These are phyloP conservation scores for Boletus subcaerulescens DNA, from an alignment of 768 basidiomycete species.

Conservation along the genomic window DNA sequence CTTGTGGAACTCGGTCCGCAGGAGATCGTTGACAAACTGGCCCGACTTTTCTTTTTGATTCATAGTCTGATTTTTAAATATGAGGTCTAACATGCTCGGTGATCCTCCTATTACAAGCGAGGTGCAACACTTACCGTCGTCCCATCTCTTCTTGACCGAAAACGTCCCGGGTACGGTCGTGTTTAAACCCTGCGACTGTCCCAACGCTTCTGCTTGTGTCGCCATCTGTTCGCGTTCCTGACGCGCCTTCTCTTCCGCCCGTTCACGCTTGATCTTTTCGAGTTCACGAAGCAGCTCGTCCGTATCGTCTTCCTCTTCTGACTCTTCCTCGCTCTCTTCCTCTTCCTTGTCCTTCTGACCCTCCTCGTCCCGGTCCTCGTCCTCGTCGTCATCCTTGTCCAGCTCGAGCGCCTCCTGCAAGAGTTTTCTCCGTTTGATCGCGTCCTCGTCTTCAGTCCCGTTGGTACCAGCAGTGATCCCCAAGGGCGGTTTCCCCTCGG, in stretches of 20 bases:
- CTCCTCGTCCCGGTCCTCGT: conserved; percentile 43
- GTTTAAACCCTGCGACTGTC: conserved; percentile 68
- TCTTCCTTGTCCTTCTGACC: conserved; percentile 35
- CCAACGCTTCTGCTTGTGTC: conserved; percentile 61
- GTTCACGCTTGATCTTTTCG: conserved; percentile 97
- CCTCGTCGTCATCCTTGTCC: conserved; percentile 85
- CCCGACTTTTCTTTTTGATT: conserved; percentile 59
- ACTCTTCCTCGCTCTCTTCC: conserved; percentile 51
- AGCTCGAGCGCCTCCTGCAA: conserved; percentile 83
- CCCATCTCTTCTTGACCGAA: conserved; percentile 91
- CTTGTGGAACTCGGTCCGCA: conserved; percentile 94
- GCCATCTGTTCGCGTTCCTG: conserved; percentile 75
- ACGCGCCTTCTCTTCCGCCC: conserved; percentile 88
- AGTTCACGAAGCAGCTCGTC: conserved; percentile 92
- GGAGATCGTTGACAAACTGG: conserved; percentile 92
- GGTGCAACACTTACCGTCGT: conserved; percentile 64
- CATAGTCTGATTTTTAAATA: conserved; percentile 98
- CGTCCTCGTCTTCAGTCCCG: conserved; percentile 55
- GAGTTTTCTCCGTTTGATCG: conserved; percentile 81
- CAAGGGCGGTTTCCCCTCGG: conserved; percentile 57
- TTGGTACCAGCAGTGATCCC: conserved; percentile 28
- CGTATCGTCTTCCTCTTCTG: conserved; percentile 63
- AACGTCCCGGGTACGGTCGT: conserved; percentile 81
- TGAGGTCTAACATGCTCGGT: conserved; percentile 59
- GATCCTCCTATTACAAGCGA: background rate